Conservation (phyloP, 2,329 filamentous ascomycete genomes). For the Botrytis squamosa region DNA sequence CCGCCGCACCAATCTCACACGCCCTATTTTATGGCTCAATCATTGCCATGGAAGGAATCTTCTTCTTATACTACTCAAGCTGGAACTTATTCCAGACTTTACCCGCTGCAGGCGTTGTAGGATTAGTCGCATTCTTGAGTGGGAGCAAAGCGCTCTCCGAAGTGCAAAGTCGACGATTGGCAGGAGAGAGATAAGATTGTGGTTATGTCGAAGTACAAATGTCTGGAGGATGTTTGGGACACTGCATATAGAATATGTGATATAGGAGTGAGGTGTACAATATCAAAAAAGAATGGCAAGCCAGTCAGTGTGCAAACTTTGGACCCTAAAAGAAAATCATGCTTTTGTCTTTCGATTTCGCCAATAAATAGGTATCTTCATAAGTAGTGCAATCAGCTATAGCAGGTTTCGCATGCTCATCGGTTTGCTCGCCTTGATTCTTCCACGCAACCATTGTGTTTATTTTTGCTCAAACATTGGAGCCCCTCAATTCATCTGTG, state of each 20-base stretch:
- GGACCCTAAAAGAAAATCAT: neutral
- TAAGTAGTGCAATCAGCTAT: neutral
- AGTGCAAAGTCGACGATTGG: slow-evolving; percentile 83
- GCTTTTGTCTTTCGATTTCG: neutral
- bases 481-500: slow-evolving; percentile 56
- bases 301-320: neutral
- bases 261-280: slow-evolving; percentile 16
- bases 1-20: slow-evolving; percentile 77
- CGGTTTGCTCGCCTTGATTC: neutral
- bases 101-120: slow-evolving; percentile 67
- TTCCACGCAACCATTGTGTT: neutral
- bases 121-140: slow-evolving; percentile 74
- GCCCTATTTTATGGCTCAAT: slow-evolving; percentile 83
- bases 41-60: slow-evolving; percentile 82
- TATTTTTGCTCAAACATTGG: neutral
- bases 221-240: slow-evolving; percentile 8
- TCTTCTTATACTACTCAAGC: slow-evolving; percentile 88
- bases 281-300: slow-evolving; percentile 6
- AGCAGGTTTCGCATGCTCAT: neutral
- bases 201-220: neutral
- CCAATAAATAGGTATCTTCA: slow-evolving; percentile 16
- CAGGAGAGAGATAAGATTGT: slow-evolving; percentile 46
- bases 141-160: slow-evolving; percentile 88
- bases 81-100: slow-evolving; percentile 93
- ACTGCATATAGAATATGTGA: neutral